A percentile compares a stretch with the other conserved stretches of the same genome.
These are phyloP conservation scores for Croton setiger DNA, from an alignment of 441 rosid genomes.

Conservation along the genomic window DNA sequence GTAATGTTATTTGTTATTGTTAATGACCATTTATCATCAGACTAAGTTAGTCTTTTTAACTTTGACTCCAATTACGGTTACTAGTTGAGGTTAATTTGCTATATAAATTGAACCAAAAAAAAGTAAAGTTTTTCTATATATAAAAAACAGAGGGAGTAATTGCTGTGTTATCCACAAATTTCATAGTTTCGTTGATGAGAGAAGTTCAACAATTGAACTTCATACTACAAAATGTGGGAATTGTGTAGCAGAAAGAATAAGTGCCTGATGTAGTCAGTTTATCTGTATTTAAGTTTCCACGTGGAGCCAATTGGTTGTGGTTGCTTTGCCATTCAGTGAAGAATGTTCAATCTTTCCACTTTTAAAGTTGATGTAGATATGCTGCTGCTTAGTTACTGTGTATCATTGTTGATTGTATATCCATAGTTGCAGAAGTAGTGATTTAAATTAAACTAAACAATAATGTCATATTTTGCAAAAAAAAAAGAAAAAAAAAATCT, in stretches of 20 bases:
- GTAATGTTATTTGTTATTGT: too few relatives aligned
- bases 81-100: too few relatives aligned
- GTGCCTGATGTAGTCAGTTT: background rate
- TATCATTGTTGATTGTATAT: background rate
- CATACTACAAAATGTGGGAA: background rate
- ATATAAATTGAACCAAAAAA: too few relatives aligned
- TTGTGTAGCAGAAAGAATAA: background rate
- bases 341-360: background rate
- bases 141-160: too few relatives aligned
- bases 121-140: too few relatives aligned
- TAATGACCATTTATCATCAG: too few relatives aligned
- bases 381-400: background rate
- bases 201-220: background rate
- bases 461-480: background rate
- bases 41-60: too few relatives aligned
- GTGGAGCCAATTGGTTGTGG: background rate
- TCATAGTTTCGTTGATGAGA: background rate
- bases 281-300: background rate
- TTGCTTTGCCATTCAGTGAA: background rate
- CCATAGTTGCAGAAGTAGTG: background rate
- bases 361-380: background rate
- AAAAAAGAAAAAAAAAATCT: too few relatives aligned
- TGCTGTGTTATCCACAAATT: background rate
- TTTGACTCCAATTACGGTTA: too few relatives aligned
- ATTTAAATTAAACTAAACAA: background rate